Conservation (phyloP, 1,284 basidiomycete species). For the Ustilago nuda region DNA sequence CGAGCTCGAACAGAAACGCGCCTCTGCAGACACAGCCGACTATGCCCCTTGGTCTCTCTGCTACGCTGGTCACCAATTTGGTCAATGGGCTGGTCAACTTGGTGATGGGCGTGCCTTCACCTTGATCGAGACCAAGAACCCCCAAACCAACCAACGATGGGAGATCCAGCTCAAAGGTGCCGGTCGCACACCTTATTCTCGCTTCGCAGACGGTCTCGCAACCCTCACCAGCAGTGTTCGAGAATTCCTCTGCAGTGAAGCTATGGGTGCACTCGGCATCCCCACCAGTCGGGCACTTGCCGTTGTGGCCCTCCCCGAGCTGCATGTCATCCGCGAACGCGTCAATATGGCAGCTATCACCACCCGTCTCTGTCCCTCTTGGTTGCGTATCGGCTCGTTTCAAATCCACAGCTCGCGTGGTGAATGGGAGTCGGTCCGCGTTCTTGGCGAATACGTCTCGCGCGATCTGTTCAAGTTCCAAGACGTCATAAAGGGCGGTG, state of each 20-base stretch:
- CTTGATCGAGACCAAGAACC: constrained; percentile 78
- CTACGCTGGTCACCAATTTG: constrained; percentile 78
- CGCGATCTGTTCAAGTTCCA: constrained; percentile 73
- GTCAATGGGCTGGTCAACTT: constrained; percentile 92
- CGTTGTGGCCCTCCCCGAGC: constrained; percentile 79
- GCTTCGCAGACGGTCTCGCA: constrained; percentile 90
- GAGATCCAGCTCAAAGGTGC: constrained; percentile 95
- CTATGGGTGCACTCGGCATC: constrained; percentile 86
- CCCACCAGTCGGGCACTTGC: constrained; percentile 90
- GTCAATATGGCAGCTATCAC: constrained; percentile 82
- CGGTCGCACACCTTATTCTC: constrained; percentile 92
- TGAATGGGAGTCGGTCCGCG: constrained; percentile 76
- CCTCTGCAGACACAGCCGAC: constrained; percentile 16
- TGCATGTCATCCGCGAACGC: constrained; percentile 83
- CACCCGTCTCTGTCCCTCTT: constrained; percentile 86
- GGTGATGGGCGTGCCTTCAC: constrained; percentile 94
- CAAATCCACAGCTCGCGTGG: constrained; percentile 79
- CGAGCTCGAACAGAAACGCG: constrained; percentile 42
- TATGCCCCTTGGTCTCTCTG: constrained; percentile 64
- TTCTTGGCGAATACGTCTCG: constrained; percentile 74
- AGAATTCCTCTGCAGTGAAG: constrained; percentile 77
- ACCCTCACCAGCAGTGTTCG: constrained; percentile 90
- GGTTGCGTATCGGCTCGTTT: constrained; percentile 91
- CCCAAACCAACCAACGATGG: constrained; percentile 45
- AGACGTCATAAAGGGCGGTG: constrained; percentile 45